Conservation (phyloP, 2,329 filamentous ascomycete species). For the Thielaviopsis musarum region DNA sequence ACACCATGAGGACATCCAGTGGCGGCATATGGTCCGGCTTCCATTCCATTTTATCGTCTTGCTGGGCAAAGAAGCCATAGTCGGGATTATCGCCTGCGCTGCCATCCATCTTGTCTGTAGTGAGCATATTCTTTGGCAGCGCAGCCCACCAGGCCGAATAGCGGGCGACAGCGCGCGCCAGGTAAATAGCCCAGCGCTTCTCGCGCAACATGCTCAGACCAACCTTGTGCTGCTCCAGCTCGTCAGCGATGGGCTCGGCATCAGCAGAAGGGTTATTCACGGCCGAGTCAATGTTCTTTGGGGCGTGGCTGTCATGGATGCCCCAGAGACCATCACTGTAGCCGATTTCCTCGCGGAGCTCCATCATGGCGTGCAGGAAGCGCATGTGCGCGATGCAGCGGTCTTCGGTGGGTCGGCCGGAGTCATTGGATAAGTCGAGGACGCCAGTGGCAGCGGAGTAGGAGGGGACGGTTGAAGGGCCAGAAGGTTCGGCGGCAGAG, state of each 20-base stretch:
- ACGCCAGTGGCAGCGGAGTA: neutral
- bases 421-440: slow-evolving; percentile 4
- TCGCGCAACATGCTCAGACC: slow-evolving; percentile 40
- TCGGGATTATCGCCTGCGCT: neutral
- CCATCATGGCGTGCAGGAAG: slow-evolving; percentile 50
- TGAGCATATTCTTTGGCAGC: slow-evolving; percentile 19
- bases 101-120: slow-evolving; percentile 21
- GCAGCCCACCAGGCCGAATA: slow-evolving; percentile 50
- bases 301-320: slow-evolving; percentile 33
- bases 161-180: slow-evolving; percentile 49
- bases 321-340: slow-evolving; percentile 51
- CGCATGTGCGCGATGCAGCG: slow-evolving; percentile 59
- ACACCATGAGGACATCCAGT: slow-evolving; percentile 59
- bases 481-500: neutral
- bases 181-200: slow-evolving; percentile 57
- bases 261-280: neutral
- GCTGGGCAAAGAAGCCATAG: slow-evolving; percentile 4
- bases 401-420: slow-evolving; percentile 19
- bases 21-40: slow-evolving; percentile 2
- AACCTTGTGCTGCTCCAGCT: slow-evolving; percentile 19
- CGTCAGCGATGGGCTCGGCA: neutral
- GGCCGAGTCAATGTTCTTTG: slow-evolving; percentile 11
- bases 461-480: neutral
- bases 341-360: slow-evolving; percentile 48
- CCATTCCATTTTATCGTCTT: slow-evolving; percentile 7